Conservation (phyloP, 2,329 filamentous ascomycete species). For the Trichoderma hamatum region DNA sequence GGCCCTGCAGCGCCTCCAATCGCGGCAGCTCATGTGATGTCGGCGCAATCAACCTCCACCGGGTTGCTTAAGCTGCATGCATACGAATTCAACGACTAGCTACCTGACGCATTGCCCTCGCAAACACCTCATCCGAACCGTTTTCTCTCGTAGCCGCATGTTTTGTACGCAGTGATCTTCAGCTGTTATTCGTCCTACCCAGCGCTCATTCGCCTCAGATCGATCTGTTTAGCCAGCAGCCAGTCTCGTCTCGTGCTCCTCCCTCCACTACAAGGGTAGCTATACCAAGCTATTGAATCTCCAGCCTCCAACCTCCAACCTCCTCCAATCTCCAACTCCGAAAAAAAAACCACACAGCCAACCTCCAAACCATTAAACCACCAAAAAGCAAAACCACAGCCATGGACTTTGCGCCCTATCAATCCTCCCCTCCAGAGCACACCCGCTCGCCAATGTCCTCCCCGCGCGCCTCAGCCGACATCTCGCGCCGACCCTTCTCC, state of each 20-base stretch:
- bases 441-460: slow-evolving; percentile 71
- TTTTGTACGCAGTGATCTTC: neutral
- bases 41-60: neutral
- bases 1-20: neutral
- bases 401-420: slow-evolving; percentile 97
- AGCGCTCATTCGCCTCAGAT: neutral
- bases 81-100: neutral
- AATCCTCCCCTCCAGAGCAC: slow-evolving; percentile 86
- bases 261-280: neutral
- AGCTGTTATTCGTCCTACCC: neutral
- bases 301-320: neutral
- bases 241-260: neutral
- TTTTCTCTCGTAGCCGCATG: neutral
- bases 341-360: neutral
- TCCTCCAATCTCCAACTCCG: neutral
- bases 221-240: neutral
- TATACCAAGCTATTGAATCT: neutral
- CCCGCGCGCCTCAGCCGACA: slow-evolving; percentile 58
- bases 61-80: neutral
- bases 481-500: slow-evolving; percentile 60
- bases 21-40: neutral
- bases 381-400: slow-evolving; percentile 30
- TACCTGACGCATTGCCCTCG: neutral
- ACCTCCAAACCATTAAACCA: neutral
- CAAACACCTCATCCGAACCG: neutral